Evolutionary conservation across 1,284 basidiomycete species (phyloP), one percentile per base, ranked within the genome.

Genomic region (Neonothopanus nambi): DNA sequence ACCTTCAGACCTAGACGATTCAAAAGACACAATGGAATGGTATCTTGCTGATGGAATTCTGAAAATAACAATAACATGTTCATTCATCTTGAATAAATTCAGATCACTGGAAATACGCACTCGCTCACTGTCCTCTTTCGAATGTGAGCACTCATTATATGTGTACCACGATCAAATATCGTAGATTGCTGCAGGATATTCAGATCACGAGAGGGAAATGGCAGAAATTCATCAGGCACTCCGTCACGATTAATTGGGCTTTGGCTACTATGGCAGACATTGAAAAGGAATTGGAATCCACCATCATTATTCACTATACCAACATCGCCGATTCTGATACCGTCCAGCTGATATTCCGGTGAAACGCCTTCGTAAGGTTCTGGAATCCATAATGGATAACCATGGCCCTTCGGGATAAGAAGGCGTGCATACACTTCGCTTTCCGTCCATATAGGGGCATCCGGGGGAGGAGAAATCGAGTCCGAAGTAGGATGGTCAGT

Each of bases 351-450:
- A 51, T 62, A 61, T 33, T 57, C 58, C 17, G 51, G 44, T 4
- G 60, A 54, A 24, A 66, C 54, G 24, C 40, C 48, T 21, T 42
- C 55, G 35, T 57, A 56, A 9, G 63, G 62, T 45, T 66, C 61
- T 3, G 69, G 67, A 8, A 59, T 55, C 66, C 64, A 67, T 24
- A 70, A 52, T 3, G 67, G 67, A 46, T 64, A 67, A 5, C 68
- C 69, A 20, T 57, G 51, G 7, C 48, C 35, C 17, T 45, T 40
- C 20, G 39, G 53, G 6, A 49, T 35, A 23, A 55, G 53, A 28
- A 44, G 17, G 7, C 41, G 46, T 13, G 53, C 47, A 42, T 55
- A 55, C 15, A 33, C 33, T 50, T 50, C 48, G 11, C 40, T 43
- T 13, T 33, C 30, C 13, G 30, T 11, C 30, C 3, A 33, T 9